phyloP scores from a whole-genome alignment of 495 filamentous ascomycete genomes.

The Aspergillus panamensis region DNA sequence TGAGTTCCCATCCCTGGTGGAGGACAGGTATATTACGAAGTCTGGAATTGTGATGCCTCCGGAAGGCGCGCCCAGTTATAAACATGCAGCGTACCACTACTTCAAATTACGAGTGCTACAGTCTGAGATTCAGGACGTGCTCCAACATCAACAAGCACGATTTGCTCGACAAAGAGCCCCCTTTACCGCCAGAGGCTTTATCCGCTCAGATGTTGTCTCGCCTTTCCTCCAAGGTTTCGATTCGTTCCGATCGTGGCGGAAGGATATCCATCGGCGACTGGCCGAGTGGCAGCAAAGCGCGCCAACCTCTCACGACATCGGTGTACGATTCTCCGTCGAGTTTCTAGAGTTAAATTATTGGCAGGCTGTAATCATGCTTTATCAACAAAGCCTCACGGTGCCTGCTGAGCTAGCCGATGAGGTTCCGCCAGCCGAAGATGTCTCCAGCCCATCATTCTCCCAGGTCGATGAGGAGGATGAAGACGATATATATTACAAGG shows the following conservation, averaged over 20 bases:
- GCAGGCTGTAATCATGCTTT: slow-evolving; percentile 97
- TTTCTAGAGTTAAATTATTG: slow-evolving; percentile 95
- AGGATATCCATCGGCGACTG: slow-evolving; percentile 78
- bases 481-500: slow-evolving; percentile 85
- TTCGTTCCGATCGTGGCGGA: slow-evolving; percentile 83
- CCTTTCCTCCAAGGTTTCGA: slow-evolving; percentile 82
- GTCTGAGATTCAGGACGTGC: slow-evolving; percentile 90
- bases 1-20: slow-evolving; percentile 82
- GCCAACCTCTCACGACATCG: slow-evolving; percentile 71
- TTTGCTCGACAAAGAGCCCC: slow-evolving; percentile 46
- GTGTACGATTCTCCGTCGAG: slow-evolving; percentile 79
- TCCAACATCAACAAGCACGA: slow-evolving; percentile 83
- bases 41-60: slow-evolving; percentile 62
- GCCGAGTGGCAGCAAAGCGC: slow-evolving; percentile 84
- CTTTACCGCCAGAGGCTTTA: slow-evolving; percentile 62
- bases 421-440: slow-evolving; percentile 64
- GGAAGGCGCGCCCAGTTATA: slow-evolving; percentile 66
- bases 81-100: slow-evolving; percentile 85
- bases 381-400: slow-evolving; percentile 86
- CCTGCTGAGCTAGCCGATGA: slow-evolving; percentile 79
- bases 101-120: slow-evolving; percentile 88
- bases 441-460: slow-evolving; percentile 56
- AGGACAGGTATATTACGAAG: slow-evolving; percentile 86
- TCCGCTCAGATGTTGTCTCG: slow-evolving; percentile 74
- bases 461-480: slow-evolving; percentile 74